These are phyloP conservation scores for Lodderomyces margitis DNA, from an alignment of 1,139 yeast genomes.

Conservation along the genomic window DNA sequence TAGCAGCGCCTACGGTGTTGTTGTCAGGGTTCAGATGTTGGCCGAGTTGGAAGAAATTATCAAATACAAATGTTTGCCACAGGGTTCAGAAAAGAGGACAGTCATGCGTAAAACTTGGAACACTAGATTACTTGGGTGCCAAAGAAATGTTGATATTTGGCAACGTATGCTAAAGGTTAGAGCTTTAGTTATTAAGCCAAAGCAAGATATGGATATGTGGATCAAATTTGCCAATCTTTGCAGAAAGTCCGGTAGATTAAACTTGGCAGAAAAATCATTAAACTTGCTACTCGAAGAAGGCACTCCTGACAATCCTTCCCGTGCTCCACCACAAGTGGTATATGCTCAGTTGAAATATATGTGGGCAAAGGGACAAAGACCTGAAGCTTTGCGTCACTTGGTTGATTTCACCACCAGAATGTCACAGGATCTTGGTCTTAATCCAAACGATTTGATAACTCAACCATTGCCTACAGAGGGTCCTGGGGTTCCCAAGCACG, in stretches of 20 bases:
- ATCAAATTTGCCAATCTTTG: slow-evolving; percentile 95
- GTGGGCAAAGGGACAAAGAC: slow-evolving; percentile 94
- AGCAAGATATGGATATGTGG: slow-evolving; percentile 98
- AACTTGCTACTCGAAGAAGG: slow-evolving; percentile 70
- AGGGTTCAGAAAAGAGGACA: slow-evolving; percentile 72
- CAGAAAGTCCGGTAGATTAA: slow-evolving; percentile 88
- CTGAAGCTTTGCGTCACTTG: slow-evolving; percentile 81
- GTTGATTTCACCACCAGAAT: slow-evolving; percentile 88
- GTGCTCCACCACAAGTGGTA: slow-evolving; percentile 94
- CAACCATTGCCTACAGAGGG: slow-evolving; percentile 81
- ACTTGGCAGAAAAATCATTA: slow-evolving; percentile 88
- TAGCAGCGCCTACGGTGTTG: slow-evolving; percentile 94
- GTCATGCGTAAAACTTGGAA: slow-evolving; percentile 93
- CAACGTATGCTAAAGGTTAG: slow-evolving; percentile 92
- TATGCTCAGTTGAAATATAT: slow-evolving; percentile 94
- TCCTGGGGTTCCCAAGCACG: slow-evolving; percentile 73
- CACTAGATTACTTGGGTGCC: slow-evolving; percentile 87
- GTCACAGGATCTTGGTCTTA: slow-evolving; percentile 82
- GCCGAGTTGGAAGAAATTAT: slow-evolving; percentile 96
- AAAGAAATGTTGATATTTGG: slow-evolving; percentile 97
- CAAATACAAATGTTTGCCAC: slow-evolving; percentile 80
- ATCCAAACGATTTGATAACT: slow-evolving; percentile 76
- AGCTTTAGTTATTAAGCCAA: slow-evolving; percentile 89
- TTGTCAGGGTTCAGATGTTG: slow-evolving; percentile 94
- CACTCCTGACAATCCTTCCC: slow-evolving; percentile 58